A percentile compares a stretch with the other conserved stretches of the same genome.
Conservation (phyloP, 225 moss, liverwort and hornwort species). For the Marchantia paleacea region DNA sequence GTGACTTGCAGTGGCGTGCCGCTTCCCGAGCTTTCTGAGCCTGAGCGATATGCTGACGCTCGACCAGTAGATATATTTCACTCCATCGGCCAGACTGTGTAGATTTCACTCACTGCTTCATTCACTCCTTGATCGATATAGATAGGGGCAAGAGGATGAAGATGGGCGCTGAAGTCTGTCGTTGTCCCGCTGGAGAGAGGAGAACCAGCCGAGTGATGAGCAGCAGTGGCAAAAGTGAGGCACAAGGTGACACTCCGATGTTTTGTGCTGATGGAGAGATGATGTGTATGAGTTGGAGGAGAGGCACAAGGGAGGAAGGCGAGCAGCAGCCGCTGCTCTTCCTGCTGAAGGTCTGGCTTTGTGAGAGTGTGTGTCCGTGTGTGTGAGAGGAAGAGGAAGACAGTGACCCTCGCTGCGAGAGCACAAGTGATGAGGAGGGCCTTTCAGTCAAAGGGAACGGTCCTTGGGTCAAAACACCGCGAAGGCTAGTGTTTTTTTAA, state of each 20-base stretch:
- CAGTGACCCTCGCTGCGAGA: constrained; percentile 14
- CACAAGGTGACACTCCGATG: background rate
- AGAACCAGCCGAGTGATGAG: background rate
- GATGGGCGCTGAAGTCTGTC: background rate
- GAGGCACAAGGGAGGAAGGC: background rate
- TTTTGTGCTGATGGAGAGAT: constrained; percentile 10
- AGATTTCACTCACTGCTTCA: background rate
- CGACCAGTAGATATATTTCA: background rate
- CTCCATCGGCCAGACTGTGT: background rate
- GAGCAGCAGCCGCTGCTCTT: too few relatives aligned
- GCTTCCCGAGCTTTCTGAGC: constrained; percentile 1
- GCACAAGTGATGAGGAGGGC: background rate
- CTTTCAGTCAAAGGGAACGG: constrained; percentile 30
- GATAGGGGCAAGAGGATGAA: background rate
- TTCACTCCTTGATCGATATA: background rate
- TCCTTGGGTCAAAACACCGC: constrained; percentile 22
- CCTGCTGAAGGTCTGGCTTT: too few relatives aligned
- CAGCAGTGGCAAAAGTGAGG: background rate
- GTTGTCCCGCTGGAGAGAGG: background rate
- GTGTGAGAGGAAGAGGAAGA: background rate
- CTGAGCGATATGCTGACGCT: constrained; percentile 2
- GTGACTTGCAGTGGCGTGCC: background rate
- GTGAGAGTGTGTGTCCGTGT: too few relatives aligned
- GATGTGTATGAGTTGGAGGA: constrained; percentile 8
- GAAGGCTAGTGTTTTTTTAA: background rate